Base-by-base conservation (phyloP, 148 eudicot genomes). In the Talinum fruticosum region DNA sequence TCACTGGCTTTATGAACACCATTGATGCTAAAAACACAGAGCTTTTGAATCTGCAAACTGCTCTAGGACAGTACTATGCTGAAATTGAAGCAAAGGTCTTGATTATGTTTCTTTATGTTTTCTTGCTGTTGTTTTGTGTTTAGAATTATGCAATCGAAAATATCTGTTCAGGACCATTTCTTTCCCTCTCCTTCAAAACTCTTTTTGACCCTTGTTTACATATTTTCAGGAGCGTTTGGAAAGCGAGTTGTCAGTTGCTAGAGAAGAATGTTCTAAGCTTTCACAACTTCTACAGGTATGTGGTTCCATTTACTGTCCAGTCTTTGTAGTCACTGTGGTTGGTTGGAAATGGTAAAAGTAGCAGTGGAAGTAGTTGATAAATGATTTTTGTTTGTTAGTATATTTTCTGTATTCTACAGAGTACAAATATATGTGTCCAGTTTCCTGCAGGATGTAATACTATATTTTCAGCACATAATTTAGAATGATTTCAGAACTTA, bases 51-150 rank as follows among this genome's bases (percentile, higher is more conserved):
- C 90, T 96, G 54, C 95, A 96, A 88, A 96, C 97, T 85, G 99
- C 97, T 62, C 91, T 96, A 78, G 99, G 99, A 76, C 97, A 91
- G 83, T 93, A 91, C 84, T 93, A 93, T 84, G 99, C 99, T 71
- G 97, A 96, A 88, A 90, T 93, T 71, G 99, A 96, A 86, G 97
- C 97, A 15, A 93, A 96, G 99, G 99, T 96, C 45, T 64, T 76
- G 28, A 67, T 66, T 66, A n/a, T 68, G 51, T 76, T 38, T 37
- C 71, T 29, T 45, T 26, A n/a, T 70, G 47, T 70, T 36, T 66
- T 15, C 37, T 69, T 71, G 23, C 15, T 51, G 28, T 6, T 21
- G 66, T 28, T 26, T 47, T 36, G 13, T 72, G 24, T 73, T 69
- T 67, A n/a, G 38, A 37, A 57, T 61, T 21, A 66, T 74, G 18